Conservation (phyloP, 129 eudicot genomes). For the Daucus carota region DH1_v3.0 NC_030386.2:21831501-21832000, state of each 20-base stretch:
- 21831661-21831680: too few relatives aligned
- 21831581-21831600: background rate
- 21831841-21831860: background rate
- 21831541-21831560: background rate
- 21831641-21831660: background rate
- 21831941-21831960: background rate
- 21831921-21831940: background rate
- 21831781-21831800: background rate
- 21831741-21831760: too few relatives aligned
- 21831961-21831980: background rate
- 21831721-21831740: too few relatives aligned
- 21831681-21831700: too few relatives aligned
- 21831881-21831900: background rate
- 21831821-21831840: background rate
- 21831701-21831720: too few relatives aligned
- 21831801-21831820: background rate
- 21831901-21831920: background rate
- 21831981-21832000: constrained; percentile 1
- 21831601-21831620: background rate
- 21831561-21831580: background rate
- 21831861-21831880: background rate
- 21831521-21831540: background rate
- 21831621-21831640: background rate
- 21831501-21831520: background rate
- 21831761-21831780: background rate